Base-by-base conservation (phyloP, 2,329 filamentous ascomycete species). In the Botrytis fabae region DNA sequence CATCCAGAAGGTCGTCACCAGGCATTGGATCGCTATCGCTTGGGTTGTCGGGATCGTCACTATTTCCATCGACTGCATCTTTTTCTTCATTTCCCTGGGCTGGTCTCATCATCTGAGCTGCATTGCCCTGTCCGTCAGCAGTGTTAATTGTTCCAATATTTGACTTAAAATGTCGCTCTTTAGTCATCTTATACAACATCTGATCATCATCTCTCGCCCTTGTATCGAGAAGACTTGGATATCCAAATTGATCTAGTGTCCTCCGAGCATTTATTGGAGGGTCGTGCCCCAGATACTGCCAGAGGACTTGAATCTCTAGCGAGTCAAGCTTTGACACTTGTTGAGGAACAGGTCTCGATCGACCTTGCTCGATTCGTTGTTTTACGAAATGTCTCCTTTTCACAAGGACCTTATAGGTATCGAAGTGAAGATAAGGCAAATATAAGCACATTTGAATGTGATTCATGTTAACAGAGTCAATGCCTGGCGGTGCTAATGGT, bases 251-350 rank as follows among this genome's bases (percentile, higher is more conserved):
- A 70, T 75, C 69, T 10, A 74, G 69, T 40, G 73, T 75, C 18
- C 74, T 54, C 22, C 72, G 42, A 35, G 28, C 71, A 60, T 75
- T 74, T 22, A 75, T 64, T 14, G 74, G 72, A 54, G 72, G 74
- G 44, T 74, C 74, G 25, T 75, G 69, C 25, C 74, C 74, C n/a
- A 73, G 63, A 44, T 68, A 75, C 62, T 75, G 68, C 73, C 74
- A 75, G 16, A 72, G 44, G 16, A 57, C 62, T 72, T 75, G 61
- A 22, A 70, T 35, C 48, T 75, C 74, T 44, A 65, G n/a, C 16
- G 73, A 71, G 12, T 71, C 66, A 46, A 75, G 42, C 48, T 71
- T 73, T 28, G 74, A 63, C 4, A 73, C 48, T 28, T 46, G 20
- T 44, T 69, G 44, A 32, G 74, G 72, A 25, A 72, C 68, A 35